phyloP scores from a whole-genome alignment of 2,329 filamentous ascomycete genomes.

The Penicillium sp. region DNA sequence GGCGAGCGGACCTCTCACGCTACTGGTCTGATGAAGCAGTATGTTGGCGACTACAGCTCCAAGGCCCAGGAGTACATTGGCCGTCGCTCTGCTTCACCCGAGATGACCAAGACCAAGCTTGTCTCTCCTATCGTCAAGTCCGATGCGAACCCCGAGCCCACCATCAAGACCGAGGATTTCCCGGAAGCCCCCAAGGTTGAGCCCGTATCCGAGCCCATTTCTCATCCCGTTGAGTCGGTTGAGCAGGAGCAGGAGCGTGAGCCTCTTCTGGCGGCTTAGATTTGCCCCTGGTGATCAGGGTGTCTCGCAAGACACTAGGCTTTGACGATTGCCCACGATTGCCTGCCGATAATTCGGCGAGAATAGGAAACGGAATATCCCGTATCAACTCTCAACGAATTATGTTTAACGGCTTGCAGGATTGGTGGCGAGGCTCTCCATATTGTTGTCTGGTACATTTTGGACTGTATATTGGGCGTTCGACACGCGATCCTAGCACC shows the following conservation, averaged over 20 bases:
- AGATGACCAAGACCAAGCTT: constrained; percentile 33
- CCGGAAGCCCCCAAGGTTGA: constrained; percentile 51
- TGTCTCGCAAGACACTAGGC: neutral
- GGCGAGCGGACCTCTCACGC: constrained; percentile 64
- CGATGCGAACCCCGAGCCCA: constrained; percentile 44
- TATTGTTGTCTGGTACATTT: constrained; percentile 11
- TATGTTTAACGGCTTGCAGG: constrained; percentile 16
- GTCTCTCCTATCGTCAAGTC: constrained; percentile 25
- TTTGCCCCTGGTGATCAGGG: neutral
- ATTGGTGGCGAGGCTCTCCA: constrained; percentile 3
- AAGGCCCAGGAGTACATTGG: constrained; percentile 64
- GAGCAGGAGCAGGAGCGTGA: constrained; percentile 37
- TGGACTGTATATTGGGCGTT: constrained; percentile 14
- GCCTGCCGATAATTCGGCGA: constrained; percentile 2
- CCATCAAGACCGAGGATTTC: constrained; percentile 55
- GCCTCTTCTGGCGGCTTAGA: constrained; percentile 39
- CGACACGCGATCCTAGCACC: constrained; percentile 5
- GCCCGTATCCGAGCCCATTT: constrained; percentile 39
- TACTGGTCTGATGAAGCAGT: constrained; percentile 61
- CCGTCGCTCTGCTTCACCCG: constrained; percentile 40
- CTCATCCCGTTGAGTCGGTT: constrained; percentile 30
- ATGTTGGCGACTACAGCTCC: constrained; percentile 63
- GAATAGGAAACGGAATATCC: constrained; percentile 10
- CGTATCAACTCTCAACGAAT: constrained; percentile 11
- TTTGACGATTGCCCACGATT: constrained; percentile 1